phyloP scores from a whole-genome alignment of 441 rosid genomes.

The Gossypium trilobum region DNA sequence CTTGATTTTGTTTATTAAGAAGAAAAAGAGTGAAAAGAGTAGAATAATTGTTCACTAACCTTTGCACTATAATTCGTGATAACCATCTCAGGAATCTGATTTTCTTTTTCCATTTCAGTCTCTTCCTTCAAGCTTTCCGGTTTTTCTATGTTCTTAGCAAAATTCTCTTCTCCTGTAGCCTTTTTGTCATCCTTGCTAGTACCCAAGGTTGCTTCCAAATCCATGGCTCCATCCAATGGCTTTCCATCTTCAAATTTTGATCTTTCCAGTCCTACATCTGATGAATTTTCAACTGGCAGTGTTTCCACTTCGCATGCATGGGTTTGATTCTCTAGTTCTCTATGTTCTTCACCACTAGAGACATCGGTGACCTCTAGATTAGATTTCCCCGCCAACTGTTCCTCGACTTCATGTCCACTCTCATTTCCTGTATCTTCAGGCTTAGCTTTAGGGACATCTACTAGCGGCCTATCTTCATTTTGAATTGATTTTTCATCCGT shows the following conservation, averaged over 20 bases:
- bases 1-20: not conserved
- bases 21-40: not conserved
- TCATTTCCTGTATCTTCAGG: conserved; percentile 15
- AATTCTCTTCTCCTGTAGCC: conserved; percentile 14
- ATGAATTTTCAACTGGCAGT: not conserved
- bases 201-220: conserved; percentile 4
- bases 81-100: not conserved
- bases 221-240: conserved; percentile 15
- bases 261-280: not conserved
- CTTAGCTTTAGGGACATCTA: conserved; percentile 18
- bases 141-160: conserved; percentile 14
- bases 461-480: conserved; percentile 13
- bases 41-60: not conserved
- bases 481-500: not conserved
- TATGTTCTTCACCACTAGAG: not conserved
- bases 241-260: conserved; percentile 19
- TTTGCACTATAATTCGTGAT: not conserved
- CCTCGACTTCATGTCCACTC: not conserved
- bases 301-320: not conserved
- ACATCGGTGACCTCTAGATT: conserved; percentile 9
- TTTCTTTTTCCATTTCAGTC: conserved; percentile 15
- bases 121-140: conserved; percentile 21
- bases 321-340: not conserved
- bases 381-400: conserved; percentile 17
- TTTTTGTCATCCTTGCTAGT: conserved; percentile 14